Percentiles rank a stretch among this genome's conserved stretches.
Conservation (phyloP, 306 rosid species). For the Heteromeles arbutifolia region DNA sequence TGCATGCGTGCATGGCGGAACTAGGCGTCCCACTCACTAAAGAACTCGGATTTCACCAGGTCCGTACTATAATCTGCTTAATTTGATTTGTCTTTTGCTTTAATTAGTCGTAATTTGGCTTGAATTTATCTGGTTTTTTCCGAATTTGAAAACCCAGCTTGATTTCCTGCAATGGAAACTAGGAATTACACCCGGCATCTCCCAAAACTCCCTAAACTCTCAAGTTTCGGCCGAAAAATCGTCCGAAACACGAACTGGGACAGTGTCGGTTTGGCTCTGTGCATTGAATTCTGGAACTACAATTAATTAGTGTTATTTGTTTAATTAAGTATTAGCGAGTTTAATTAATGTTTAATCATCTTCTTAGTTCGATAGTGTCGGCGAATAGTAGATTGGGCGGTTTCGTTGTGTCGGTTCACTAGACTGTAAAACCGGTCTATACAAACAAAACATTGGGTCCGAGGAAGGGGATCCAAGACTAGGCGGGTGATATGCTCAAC, state of each 20-base stretch:
- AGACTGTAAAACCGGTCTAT: background rate
- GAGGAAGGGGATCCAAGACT: background rate
- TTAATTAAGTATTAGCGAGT: background rate
- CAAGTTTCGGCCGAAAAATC: background rate
- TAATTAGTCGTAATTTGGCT: background rate
- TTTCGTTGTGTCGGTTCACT: background rate
- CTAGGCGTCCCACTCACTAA: constrained; percentile 97
- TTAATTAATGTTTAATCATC: background rate
- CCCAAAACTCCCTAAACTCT: background rate
- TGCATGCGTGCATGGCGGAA: constrained; percentile 99
- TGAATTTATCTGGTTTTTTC: background rate
- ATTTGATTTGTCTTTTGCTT: too few relatives aligned
- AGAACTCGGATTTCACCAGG: constrained; percentile 96
- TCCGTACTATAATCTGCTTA: constrained; percentile 9
- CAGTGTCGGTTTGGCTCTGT: background rate
- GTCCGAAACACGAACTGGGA: background rate
- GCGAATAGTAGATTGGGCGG: background rate
- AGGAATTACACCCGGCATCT: background rate
- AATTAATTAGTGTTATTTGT: background rate
- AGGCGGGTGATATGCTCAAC: background rate
- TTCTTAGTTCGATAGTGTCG: background rate
- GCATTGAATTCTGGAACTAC: background rate
- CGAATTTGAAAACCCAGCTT: background rate
- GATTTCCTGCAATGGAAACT: background rate
- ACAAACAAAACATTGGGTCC: background rate